phyloP scores from a whole-genome alignment of 768 basidiomycete species.

The Holtermanniella nyarrowii region DNA sequence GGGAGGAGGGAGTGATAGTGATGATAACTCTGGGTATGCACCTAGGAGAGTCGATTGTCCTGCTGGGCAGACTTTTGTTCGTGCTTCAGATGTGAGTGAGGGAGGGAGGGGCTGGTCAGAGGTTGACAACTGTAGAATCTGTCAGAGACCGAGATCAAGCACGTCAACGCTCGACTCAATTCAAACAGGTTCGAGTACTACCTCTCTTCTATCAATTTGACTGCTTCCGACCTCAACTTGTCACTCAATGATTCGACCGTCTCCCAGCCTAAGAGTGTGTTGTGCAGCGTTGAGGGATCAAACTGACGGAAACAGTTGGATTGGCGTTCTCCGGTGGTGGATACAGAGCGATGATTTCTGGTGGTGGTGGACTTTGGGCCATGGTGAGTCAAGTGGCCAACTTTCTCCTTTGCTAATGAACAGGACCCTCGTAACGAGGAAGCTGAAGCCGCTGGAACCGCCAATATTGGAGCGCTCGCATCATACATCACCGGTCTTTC shows the following conservation, averaged over 20 bases:
- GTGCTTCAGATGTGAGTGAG: neutral
- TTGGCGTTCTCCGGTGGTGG: slow-evolving; percentile 65
- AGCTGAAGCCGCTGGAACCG: slow-evolving; percentile 45
- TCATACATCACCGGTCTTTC: slow-evolving; percentile 56
- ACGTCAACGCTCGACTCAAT: slow-evolving; percentile 5
- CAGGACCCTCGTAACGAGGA: slow-evolving; percentile 16
- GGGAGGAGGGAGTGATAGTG: neutral
- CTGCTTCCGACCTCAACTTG: slow-evolving; percentile 8
- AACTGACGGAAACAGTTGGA: slow-evolving; percentile 40
- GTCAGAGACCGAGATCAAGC: slow-evolving; percentile 1
- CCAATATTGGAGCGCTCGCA: slow-evolving; percentile 50
- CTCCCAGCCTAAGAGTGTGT: neutral
- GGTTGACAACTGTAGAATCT: neutral
- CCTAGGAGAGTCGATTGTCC: neutral
- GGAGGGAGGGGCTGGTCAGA: neutral
- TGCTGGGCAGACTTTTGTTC: neutral
- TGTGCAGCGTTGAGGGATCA: neutral
- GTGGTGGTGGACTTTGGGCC: slow-evolving; percentile 52
- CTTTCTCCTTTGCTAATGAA: neutral
- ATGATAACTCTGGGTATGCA: neutral
- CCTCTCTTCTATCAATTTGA: slow-evolving; percentile 5
- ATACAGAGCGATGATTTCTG: slow-evolving; percentile 57
- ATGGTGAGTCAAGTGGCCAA: slow-evolving; percentile 23
- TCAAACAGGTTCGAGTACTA: slow-evolving; percentile 7
- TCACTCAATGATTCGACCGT: slow-evolving; percentile 1